These are phyloP conservation scores for Xylaria sp. DNA, from an alignment of 2,329 filamentous ascomycete species.

Conservation along the genomic window DNA sequence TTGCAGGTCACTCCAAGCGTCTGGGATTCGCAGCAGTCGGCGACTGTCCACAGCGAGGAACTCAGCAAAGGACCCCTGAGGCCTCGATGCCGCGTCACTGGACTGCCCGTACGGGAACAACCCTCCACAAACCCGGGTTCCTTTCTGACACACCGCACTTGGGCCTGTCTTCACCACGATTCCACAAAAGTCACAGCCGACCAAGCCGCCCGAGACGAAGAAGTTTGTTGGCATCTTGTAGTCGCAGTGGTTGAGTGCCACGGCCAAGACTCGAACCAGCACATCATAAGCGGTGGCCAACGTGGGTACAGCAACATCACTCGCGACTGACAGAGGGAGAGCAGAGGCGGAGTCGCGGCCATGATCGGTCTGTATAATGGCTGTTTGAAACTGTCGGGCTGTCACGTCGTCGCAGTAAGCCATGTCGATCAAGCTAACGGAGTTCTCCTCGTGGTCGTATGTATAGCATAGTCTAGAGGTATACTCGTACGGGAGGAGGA, in stretches of 20 bases:
- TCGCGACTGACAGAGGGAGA: not conserved
- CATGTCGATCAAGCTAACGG: not conserved
- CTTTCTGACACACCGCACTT: not conserved
- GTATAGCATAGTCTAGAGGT: not conserved
- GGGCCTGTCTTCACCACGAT: conserved; percentile 23
- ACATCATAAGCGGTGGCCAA: not conserved
- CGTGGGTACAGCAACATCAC: not conserved
- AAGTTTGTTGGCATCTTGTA: conserved; percentile 44
- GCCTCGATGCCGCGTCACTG: not conserved
- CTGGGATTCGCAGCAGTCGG: conserved; percentile 38
- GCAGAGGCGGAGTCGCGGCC: not conserved
- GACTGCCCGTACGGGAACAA: conserved; percentile 30
- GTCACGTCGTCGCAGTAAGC: not conserved
- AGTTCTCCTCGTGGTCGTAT: not conserved
- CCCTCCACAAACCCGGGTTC: conserved; percentile 31
- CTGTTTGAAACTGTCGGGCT: not conserved
- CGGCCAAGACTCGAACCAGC: conserved; percentile 36
- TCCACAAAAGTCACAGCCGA: conserved; percentile 46
- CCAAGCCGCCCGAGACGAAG: conserved; percentile 18
- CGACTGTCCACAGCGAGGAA: conserved; percentile 20
- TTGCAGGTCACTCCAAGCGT: conserved; percentile 37
- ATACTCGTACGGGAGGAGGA: no score
- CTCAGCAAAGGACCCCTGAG: conserved; percentile 32
- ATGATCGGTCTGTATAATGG: not conserved
- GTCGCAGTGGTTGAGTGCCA: conserved; percentile 46